Conservation (phyloP, 352 stramenopile genomes). For the Phytophthora colocasiae region DNA sequence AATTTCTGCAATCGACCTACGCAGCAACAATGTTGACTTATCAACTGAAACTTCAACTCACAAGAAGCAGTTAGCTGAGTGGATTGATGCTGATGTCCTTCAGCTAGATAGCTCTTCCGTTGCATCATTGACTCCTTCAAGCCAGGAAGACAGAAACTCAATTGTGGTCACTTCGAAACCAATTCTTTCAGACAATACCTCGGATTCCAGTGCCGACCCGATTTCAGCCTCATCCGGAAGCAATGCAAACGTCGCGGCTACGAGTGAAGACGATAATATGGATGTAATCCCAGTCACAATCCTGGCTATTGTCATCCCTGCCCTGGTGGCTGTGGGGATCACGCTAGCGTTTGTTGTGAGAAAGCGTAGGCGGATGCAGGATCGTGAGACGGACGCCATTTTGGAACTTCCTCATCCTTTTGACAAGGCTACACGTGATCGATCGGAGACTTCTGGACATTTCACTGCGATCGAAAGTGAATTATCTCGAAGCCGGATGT, state of each 20-base stretch:
- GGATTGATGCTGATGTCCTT: slow-evolving; percentile 43
- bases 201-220: neutral
- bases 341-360: slow-evolving; percentile 21
- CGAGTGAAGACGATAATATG: slow-evolving; percentile 2
- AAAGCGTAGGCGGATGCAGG: slow-evolving; percentile 28
- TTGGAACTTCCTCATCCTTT: slow-evolving; percentile 34
- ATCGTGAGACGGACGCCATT: slow-evolving; percentile 28
- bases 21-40: slow-evolving; percentile 47
- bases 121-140: slow-evolving; percentile 3
- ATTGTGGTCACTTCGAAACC: neutral
- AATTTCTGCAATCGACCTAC: slow-evolving; percentile 48
- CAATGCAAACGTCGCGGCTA: slow-evolving; percentile 14
- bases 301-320: slow-evolving; percentile 30
- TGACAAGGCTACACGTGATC: slow-evolving; percentile 23
- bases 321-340: slow-evolving; percentile 20
- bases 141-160: slow-evolving; percentile 14
- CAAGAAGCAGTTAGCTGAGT: slow-evolving; percentile 34
- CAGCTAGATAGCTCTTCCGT: slow-evolving; percentile 40
- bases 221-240: slow-evolving; percentile 6
- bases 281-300: slow-evolving; percentile 21
- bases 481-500: slow-evolving; percentile 37
- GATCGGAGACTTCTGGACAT: slow-evolving; percentile 31
- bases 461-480: slow-evolving; percentile 37
- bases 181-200: neutral
- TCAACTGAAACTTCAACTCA: slow-evolving; percentile 34